Evolutionary conservation across 257 asterid species (phyloP).

Genomic region (Verbascum thapsus): DNA sequence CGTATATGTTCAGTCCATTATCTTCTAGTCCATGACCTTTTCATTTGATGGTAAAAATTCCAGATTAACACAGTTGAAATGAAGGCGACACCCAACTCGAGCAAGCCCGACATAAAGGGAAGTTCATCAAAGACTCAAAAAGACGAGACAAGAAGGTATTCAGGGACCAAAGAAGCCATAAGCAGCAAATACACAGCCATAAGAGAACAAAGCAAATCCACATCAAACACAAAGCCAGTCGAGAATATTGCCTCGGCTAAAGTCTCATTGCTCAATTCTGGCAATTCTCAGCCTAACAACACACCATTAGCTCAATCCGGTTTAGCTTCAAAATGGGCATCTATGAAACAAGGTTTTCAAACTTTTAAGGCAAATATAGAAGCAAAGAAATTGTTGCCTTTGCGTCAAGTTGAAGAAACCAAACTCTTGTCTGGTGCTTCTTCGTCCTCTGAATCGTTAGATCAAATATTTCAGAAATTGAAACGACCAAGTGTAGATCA

Average conservation of each 20-base stretch:
- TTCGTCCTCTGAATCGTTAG: slow-evolving; percentile 82
- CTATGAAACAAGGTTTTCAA: slow-evolving; percentile 92
- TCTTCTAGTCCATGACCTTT: slow-evolving; percentile 6
- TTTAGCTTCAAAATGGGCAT: slow-evolving; percentile 89
- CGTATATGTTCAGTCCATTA: not conserved
- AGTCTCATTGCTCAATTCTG: slow-evolving; percentile 71
- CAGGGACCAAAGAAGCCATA: slow-evolving; percentile 81
- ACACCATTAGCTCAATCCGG: slow-evolving; percentile 44
- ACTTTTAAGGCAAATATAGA: slow-evolving; percentile 67
- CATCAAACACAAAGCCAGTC: slow-evolving; percentile 41
- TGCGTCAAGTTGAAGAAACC: slow-evolving; percentile 65
- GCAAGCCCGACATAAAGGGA: too few relatives aligned
- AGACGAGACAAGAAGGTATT: slow-evolving; percentile 56
- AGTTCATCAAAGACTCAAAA: slow-evolving; percentile 71
- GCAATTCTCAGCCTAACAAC: slow-evolving; percentile 43
- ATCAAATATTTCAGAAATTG: slow-evolving; percentile 84
- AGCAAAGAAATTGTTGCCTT: slow-evolving; percentile 68
- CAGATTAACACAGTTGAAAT: slow-evolving; percentile 62
- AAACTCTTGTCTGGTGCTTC: slow-evolving; percentile 37
- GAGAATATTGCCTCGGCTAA: slow-evolving; percentile 69
- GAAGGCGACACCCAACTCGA: slow-evolving; percentile 46
- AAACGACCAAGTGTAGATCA: slow-evolving; percentile 55
- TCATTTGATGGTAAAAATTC: slow-evolving; percentile 10
- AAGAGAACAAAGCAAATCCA: slow-evolving; percentile 66
- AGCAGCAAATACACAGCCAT: slow-evolving; percentile 81